These are phyloP conservation scores for Cyberlindnera petersonii DNA, from an alignment of 805 yeast genomes.

Conservation along the genomic window DNA sequence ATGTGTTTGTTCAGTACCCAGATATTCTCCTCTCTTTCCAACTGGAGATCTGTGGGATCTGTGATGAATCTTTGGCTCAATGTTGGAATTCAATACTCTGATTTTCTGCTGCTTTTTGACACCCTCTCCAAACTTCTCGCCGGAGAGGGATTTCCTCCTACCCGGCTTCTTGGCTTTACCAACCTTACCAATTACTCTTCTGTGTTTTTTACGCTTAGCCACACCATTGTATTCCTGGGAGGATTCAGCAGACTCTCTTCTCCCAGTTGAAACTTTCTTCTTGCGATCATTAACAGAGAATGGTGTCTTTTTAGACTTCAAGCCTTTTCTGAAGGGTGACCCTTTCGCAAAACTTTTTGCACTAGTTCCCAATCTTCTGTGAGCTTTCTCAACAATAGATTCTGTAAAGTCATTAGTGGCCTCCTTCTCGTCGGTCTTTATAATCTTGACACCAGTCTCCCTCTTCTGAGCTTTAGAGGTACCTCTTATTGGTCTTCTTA, in stretches of 20 bases:
- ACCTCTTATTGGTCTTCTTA: constrained; percentile 9
- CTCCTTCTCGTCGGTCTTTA: not conserved
- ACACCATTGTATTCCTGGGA: constrained; percentile 2
- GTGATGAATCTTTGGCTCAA: not conserved
- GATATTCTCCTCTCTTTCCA: constrained; percentile 1
- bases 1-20: no score
- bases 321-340: constrained; percentile 3
- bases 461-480: not conserved
- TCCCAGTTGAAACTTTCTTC: not conserved
- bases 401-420: not conserved
- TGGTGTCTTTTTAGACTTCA: constrained; percentile 4
- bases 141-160: constrained; percentile 3
- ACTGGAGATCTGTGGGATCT: not conserved
- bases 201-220: constrained; percentile 7
- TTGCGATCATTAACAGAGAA: constrained; percentile 14
- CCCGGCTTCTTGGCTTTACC: constrained; percentile 1
- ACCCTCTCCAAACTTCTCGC: constrained; percentile 4
- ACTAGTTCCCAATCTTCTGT: constrained; percentile 5
- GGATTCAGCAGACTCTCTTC: not conserved
- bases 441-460: not conserved
- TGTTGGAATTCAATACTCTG: constrained; percentile 6
- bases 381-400: not conserved
- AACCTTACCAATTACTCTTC: constrained; percentile 1
- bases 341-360: constrained; percentile 16
- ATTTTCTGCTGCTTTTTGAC: constrained; percentile 2